These are phyloP conservation scores for Rhizophagus sp. DNA, from an alignment of 192 early-diverging fungal species.

Conservation along the genomic window DNA sequence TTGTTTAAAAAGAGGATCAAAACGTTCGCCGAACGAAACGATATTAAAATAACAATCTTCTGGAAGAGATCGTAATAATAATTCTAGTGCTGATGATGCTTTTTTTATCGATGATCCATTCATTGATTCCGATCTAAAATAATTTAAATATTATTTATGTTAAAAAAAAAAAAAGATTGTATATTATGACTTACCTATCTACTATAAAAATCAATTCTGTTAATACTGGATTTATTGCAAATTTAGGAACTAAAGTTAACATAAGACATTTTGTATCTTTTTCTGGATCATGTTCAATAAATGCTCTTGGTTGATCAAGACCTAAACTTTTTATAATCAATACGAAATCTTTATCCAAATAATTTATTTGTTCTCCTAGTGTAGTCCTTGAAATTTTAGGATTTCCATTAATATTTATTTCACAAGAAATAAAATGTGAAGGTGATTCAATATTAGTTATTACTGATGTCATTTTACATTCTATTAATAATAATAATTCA, in stretches of 20 bases:
- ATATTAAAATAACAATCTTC: slow-evolving; percentile 49
- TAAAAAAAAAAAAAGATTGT: neutral
- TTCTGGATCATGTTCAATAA: slow-evolving; percentile 41
- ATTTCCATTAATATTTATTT: slow-evolving; percentile 12
- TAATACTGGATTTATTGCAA: slow-evolving; percentile 30
- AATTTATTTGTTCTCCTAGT: slow-evolving; percentile 1
- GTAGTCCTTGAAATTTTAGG: neutral
- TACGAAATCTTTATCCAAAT: slow-evolving; percentile 28
- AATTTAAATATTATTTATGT: neutral
- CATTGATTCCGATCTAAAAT: slow-evolving; percentile 49
- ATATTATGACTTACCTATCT: slow-evolving; percentile 35
- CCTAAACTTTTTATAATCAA: slow-evolving; percentile 17
- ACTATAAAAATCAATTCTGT: slow-evolving; percentile 47
- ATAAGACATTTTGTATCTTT: slow-evolving; percentile 38
- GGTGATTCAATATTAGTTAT: slow-evolving; percentile 33
- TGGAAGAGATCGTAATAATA: slow-evolving; percentile 53
- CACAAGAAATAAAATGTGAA: slow-evolving; percentile 11
- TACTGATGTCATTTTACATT: slow-evolving; percentile 27
- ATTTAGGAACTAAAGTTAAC: slow-evolving; percentile 49
- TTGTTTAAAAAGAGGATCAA: slow-evolving; percentile 41
- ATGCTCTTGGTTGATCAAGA: slow-evolving; percentile 30
- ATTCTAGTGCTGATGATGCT: slow-evolving; percentile 41
- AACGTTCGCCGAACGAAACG: slow-evolving; percentile 46
- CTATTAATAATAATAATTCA: slow-evolving; percentile 30
- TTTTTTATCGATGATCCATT: slow-evolving; percentile 40